A percentile compares a stretch with the other conserved stretches of the same genome.
Evolutionary conservation across 2,329 filamentous ascomycete species (phyloP).

Genomic region (Venturia asperata): DNA sequence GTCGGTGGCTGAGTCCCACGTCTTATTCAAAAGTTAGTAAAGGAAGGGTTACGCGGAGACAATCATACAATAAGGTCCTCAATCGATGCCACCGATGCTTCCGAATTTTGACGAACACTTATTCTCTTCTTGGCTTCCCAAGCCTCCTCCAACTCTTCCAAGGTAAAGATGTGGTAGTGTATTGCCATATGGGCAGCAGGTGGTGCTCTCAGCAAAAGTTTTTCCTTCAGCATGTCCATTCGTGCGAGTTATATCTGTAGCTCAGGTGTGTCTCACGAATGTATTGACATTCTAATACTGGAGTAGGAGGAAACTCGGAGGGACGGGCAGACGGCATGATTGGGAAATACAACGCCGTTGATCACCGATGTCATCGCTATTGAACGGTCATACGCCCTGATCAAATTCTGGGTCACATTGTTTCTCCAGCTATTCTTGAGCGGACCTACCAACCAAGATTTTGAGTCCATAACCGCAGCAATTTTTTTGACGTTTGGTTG

Average conservation of each 20-base stretch:
- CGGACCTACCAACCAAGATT: neutral
- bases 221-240: neutral
- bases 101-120: neutral
- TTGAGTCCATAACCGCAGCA: neutral
- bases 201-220: neutral
- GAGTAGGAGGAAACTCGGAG: neutral
- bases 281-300: neutral
- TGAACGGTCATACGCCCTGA: neutral
- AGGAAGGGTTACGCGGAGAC: neutral
- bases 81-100: neutral
- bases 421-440: neutral
- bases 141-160: conserved; percentile 12
- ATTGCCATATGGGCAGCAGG: neutral
- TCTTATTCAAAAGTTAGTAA: conserved; percentile 25
- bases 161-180: conserved; percentile 8
- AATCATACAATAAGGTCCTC: neutral
- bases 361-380: neutral
- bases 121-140: conserved; percentile 1
- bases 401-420: neutral
- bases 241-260: neutral
- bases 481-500: neutral
- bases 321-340: neutral
- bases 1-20: conserved; percentile 32
- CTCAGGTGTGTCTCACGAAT: neutral
- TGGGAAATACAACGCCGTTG: neutral